phyloP scores from a whole-genome alignment of 148 eudicot genomes.

The Simmondsia chinensis region DNA sequence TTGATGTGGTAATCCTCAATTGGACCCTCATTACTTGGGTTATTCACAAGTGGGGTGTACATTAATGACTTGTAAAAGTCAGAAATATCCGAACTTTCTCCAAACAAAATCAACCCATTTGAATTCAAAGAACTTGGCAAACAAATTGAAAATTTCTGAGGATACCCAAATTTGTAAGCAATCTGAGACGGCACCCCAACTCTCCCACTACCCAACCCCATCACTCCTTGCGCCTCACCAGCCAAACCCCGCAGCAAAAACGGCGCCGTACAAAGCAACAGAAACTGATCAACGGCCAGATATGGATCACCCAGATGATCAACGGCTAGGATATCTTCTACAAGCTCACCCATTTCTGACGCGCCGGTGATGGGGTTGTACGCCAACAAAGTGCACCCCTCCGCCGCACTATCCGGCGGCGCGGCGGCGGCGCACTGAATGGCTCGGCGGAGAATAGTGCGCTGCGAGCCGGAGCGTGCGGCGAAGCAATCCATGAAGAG shows the following conservation, averaged over 20 bases:
- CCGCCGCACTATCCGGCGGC: not conserved
- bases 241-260: conserved; percentile 28
- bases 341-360: conserved; percentile 23
- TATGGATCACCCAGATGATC: conserved; percentile 1
- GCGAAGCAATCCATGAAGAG: conserved; percentile 17
- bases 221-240: conserved; percentile 26
- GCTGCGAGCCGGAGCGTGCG: conserved; percentile 4
- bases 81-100: conserved; percentile 1
- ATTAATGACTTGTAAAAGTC: conserved; percentile 22
- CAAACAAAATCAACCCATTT: conserved; percentile 25
- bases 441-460: conserved; percentile 23
- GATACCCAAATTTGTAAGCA: conserved; percentile 13
- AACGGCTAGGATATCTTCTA: conserved; percentile 18
- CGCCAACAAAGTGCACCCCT: conserved; percentile 8
- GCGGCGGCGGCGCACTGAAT: conserved; percentile 39
- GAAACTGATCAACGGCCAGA: conserved; percentile 15
- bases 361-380: conserved; percentile 25
- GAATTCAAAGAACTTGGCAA: conserved; percentile 19
- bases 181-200: conserved; percentile 32
- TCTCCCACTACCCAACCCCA: conserved; percentile 43
- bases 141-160: conserved; percentile 43
- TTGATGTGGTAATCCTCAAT: conserved; percentile 30
- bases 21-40: conserved; percentile 4
- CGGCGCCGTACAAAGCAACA: conserved; percentile 35
- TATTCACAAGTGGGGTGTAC: conserved; percentile 35